A percentile compares a stretch with the other conserved stretches of the same genome.
Conservation (phyloP, 148 eudicot species). For the Polygonum maritimum region DNA sequence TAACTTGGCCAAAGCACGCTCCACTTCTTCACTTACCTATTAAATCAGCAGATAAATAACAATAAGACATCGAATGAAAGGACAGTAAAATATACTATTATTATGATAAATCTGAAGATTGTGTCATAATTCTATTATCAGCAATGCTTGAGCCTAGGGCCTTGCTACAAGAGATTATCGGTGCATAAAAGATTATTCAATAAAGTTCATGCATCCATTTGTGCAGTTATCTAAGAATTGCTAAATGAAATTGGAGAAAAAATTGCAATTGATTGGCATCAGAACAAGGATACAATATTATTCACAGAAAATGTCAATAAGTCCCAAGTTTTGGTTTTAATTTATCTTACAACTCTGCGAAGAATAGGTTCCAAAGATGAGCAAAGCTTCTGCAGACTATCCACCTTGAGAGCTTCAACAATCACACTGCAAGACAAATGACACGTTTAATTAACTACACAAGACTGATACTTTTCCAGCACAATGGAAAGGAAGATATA, state of each 20-base stretch:
- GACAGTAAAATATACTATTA: background rate
- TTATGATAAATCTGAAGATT: background rate
- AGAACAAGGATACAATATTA: background rate
- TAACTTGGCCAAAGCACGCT: conserved; percentile 74
- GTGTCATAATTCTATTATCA: background rate
- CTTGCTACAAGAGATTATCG: background rate
- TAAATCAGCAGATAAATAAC: background rate
- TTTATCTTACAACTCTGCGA: conserved; percentile 39
- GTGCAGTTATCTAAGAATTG: background rate
- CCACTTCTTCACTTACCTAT: conserved; percentile 85
- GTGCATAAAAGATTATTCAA: background rate
- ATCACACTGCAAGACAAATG: conserved; percentile 33
- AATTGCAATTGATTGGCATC: background rate
- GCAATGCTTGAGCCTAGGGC: background rate
- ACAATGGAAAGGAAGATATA: conserved; percentile 1
- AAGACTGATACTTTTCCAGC: background rate
- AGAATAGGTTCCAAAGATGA: conserved; percentile 47
- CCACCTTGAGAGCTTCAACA: conserved; percentile 50
- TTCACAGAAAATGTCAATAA: background rate
- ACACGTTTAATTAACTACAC: background rate
- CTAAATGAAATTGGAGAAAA: background rate
- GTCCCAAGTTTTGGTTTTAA: background rate
- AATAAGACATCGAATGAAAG: background rate
- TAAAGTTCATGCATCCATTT: background rate
- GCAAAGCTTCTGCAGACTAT: conserved; percentile 44